Conservation (phyloP, 129 eudicot species). For the Flaveria trinervia region DNA sequence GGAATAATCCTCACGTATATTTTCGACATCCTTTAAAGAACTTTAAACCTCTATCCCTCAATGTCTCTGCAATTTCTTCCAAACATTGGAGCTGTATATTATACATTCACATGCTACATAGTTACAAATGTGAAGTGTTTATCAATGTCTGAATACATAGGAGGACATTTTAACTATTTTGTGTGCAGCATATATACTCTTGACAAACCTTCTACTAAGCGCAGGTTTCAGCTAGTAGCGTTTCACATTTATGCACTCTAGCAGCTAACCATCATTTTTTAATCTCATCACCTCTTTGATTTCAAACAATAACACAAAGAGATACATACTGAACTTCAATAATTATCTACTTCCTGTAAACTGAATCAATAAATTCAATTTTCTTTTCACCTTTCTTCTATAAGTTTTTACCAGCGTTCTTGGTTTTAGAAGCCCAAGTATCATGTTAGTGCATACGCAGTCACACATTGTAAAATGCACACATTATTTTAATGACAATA, state of each 20-base stretch:
- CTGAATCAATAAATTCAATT: not conserved
- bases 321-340: not conserved
- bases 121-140: not conserved
- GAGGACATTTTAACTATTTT: not conserved
- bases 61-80: constrained; percentile 85
- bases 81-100: constrained; percentile 68
- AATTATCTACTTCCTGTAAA: not conserved
- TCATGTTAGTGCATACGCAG: not conserved
- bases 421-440: not conserved
- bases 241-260: not conserved
- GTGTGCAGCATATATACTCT: not conserved
- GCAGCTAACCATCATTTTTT: not conserved
- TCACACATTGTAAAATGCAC: constrained; percentile 5
- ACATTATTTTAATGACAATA: not conserved
- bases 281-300: constrained; percentile 3
- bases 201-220: not conserved
- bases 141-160: not conserved
- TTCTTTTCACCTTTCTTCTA: not conserved
- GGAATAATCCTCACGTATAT: constrained; percentile 68
- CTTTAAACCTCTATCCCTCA: constrained; percentile 73
- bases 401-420: not conserved
- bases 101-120: constrained; percentile 18
- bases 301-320: not conserved
- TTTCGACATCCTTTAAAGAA: constrained; percentile 86
- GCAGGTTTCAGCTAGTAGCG: not conserved